A percentile compares a stretch with the other conserved stretches of the same genome.
phyloP scores from a whole-genome alignment of 139 green algal species.

The Parachlorella kessleri region DNA sequence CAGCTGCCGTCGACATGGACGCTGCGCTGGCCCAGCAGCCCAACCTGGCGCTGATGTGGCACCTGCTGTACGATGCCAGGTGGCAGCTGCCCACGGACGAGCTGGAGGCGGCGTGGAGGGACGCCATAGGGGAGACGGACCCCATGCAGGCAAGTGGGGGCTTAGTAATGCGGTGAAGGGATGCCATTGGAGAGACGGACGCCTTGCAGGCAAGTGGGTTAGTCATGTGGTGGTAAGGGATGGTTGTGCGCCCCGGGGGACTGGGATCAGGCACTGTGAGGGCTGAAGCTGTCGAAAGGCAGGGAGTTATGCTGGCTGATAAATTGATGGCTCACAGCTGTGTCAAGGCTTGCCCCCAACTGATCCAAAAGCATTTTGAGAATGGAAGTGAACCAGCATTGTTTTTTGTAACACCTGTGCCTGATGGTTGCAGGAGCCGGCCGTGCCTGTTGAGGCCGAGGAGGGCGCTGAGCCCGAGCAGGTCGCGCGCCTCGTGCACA shows the following conservation, averaged over 20 bases:
- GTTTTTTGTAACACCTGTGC: not conserved
- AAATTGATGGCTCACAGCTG: too few relatives aligned
- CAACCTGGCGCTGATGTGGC: conserved; percentile 69
- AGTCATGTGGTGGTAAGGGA: not conserved
- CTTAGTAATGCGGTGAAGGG: too few relatives aligned
- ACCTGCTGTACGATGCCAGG: conserved; percentile 70
- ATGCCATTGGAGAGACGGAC: conserved; percentile 34
- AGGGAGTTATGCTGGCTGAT: not conserved
- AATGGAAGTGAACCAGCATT: not conserved
- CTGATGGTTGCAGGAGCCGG: not conserved
- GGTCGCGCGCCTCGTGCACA: conserved; percentile 32
- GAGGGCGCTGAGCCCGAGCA: conserved; percentile 17
- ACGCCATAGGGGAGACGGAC: conserved; percentile 35
- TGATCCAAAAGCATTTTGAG: not conserved
- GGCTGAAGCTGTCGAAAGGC: not conserved
- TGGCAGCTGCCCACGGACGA: conserved; percentile 60
- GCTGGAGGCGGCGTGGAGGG: conserved; percentile 56
- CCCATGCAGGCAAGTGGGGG: conserved; percentile 5
- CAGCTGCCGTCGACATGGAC: conserved; percentile 8
- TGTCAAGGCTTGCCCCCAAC: too few relatives aligned
- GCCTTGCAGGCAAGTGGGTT: conserved; percentile 3
- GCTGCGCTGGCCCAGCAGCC: not conserved
- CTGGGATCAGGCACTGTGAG: not conserved
- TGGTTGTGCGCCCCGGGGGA: not conserved
- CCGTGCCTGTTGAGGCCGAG: not conserved